Evolutionary conservation across 805 yeast species (phyloP).

Genomic region (Priceomyces medius): DNA sequence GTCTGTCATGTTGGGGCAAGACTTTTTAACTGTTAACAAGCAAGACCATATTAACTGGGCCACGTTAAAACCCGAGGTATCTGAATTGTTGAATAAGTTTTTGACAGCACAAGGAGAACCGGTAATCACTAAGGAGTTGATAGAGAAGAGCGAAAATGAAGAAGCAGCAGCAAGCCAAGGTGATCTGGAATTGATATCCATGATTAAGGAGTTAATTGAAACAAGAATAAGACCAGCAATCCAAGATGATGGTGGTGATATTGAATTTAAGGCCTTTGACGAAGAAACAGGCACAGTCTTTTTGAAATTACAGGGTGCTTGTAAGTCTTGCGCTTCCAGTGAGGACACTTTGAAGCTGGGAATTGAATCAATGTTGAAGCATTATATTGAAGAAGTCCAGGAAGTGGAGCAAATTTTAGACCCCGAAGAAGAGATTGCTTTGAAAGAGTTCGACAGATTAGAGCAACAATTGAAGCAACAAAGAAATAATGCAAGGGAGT

Average conservation of each 20-base stretch:
- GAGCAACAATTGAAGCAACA: slow-evolving; percentile 48
- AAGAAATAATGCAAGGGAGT: slow-evolving; percentile 12
- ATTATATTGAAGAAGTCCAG: slow-evolving; percentile 92
- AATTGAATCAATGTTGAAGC: slow-evolving; percentile 94
- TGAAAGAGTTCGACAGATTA: slow-evolving; percentile 80
- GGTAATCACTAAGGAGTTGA: slow-evolving; percentile 39
- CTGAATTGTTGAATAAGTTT: slow-evolving; percentile 58
- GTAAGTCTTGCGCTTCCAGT: slow-evolving; percentile 88
- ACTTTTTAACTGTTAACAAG: slow-evolving; percentile 71
- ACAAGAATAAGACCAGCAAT: slow-evolving; percentile 90
- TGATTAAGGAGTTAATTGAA: slow-evolving; percentile 89
- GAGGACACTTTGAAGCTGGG: slow-evolving; percentile 93
- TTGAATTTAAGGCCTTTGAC: slow-evolving; percentile 82
- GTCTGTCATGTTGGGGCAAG: slow-evolving; percentile 70
- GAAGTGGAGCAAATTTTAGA: slow-evolving; percentile 87
- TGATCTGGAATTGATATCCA: slow-evolving; percentile 68
- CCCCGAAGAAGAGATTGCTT: slow-evolving; percentile 69
- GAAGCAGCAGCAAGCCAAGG: slow-evolving; percentile 51
- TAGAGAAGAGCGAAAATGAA: slow-evolving; percentile 37
- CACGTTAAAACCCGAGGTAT: slow-evolving; percentile 52
- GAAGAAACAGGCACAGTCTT: slow-evolving; percentile 85
- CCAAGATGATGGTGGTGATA: slow-evolving; percentile 84
- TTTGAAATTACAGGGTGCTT: slow-evolving; percentile 90
- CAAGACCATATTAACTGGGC: slow-evolving; percentile 63
- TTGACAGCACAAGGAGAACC: slow-evolving; percentile 39